Base-by-base conservation (phyloP, 2,329 filamentous ascomycete species). In the Pseudogymnoascus destructans region DNA sequence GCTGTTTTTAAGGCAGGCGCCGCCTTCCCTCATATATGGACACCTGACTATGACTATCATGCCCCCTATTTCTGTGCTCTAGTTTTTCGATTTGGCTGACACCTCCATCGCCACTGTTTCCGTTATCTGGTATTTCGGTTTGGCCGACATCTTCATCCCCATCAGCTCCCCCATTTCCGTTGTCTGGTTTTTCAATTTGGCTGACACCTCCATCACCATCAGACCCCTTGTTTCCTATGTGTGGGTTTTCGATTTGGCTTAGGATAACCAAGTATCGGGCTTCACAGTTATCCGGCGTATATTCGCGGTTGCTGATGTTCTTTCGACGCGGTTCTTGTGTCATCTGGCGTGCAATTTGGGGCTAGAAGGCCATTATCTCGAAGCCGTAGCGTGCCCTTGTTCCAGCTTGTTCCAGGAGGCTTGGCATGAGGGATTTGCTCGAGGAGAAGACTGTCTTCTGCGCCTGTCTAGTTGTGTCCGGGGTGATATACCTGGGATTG, bases 401-500 rank as follows among this genome's bases (percentile, higher is more conserved):
- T 30, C 46, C 46, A 52, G 8, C 46, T 30, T 6, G 13, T 17
- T 30, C 46, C 46, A 52, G 8, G 46, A 17, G 25, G 25, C n/a
- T 9, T 7, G 15, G 23, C 17, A 52, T 52, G 25, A 11, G 46
- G 46, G 4, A 52, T 30, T 30, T 30, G n/a, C 9, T 52, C 46
- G n/a, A 52, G 46, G n/a, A 52, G 46, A 17, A 52, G 46, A 30
- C 46, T 52, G 10, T 52, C 46, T 19, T 52, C 46, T 19, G 46
- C 46, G n/a, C 46, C 46, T 30, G 25, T 52, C 46, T 25, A 52
- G 8, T 6, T 17, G 9, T 3, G 25, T 13, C 25, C 4, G 46
- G 46, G n/a, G 30, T 13, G 25, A 2, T 52, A 25, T 52, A 52
- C 10, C 15, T 52, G 10, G 46, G 46, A 52, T 52, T 52, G n/a